A percentile compares a stretch with the other conserved stretches of the same genome.
These are phyloP conservation scores for Hsuehochloa calcarea DNA, from an alignment of 176 grass and related monocot genomes.

Conservation along the genomic window DNA sequence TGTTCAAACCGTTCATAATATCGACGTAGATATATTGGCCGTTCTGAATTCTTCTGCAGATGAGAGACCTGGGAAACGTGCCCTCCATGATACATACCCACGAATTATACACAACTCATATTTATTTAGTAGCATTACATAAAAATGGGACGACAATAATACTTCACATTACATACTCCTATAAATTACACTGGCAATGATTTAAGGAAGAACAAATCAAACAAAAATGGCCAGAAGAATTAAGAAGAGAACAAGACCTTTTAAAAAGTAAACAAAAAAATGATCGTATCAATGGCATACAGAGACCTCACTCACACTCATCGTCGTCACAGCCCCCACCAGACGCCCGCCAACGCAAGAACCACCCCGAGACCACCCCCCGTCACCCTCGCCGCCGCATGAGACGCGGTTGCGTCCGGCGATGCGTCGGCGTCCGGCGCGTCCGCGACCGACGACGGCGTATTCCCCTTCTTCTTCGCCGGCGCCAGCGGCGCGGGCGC, in stretches of 20 bases:
- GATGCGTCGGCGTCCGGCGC: slow-evolving; percentile 51
- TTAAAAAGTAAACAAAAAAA: slow-evolving; percentile 8
- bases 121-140: slow-evolving; percentile 40
- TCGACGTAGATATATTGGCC: too few relatives aligned
- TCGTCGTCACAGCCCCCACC: slow-evolving; percentile 44
- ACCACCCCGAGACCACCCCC: slow-evolving; percentile 26
- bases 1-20: too few relatives aligned
- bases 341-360: slow-evolving; percentile 40
- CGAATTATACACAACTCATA: neutral
- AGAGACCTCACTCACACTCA: neutral
- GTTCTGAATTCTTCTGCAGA: too few relatives aligned
- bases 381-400: slow-evolving; percentile 10
- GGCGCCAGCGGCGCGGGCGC: slow-evolving; percentile 53
- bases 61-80: too few relatives aligned
- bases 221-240: slow-evolving; percentile 25
- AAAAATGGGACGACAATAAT: slow-evolving; percentile 14
- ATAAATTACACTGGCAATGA: slow-evolving; percentile 19
- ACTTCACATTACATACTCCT: slow-evolving; percentile 27
- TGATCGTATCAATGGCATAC: neutral
- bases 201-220: neutral
- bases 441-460: slow-evolving; percentile 42
- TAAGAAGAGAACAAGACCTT: neutral
- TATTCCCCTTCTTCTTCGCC: slow-evolving; percentile 55
- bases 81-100: too few relatives aligned
- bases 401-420: slow-evolving; percentile 32